These are phyloP conservation scores for Xylariaceae sp. DNA, from an alignment of 2,329 filamentous ascomycete genomes.

Conservation along the genomic window DNA sequence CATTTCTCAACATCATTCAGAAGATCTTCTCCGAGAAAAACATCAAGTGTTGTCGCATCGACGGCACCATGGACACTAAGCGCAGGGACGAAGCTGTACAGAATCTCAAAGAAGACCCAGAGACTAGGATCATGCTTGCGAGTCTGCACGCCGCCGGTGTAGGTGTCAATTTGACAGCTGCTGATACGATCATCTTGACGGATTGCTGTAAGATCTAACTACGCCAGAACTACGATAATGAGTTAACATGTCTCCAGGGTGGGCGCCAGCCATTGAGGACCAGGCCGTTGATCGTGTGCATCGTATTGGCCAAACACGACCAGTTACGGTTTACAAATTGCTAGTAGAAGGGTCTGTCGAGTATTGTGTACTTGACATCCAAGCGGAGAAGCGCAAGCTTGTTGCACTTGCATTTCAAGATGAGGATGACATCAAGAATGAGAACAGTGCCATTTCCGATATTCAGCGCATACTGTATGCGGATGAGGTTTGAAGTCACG, in stretches of 20 bases:
- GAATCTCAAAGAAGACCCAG: conserved; percentile 63
- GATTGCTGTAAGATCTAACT: conserved; percentile 61
- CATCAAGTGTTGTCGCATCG: conserved; percentile 68
- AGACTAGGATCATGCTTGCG: conserved; percentile 75
- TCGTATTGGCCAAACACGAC: conserved; percentile 75
- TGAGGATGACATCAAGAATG: conserved; percentile 55
- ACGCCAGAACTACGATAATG: neutral
- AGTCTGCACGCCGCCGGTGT: conserved; percentile 81
- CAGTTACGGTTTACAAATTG: conserved; percentile 76
- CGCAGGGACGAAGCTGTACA: conserved; percentile 71
- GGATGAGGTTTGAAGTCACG: neutral
- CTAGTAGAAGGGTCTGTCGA: conserved; percentile 81
- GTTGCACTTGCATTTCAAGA: conserved; percentile 79
- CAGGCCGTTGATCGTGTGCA: conserved; percentile 89
- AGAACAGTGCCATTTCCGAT: conserved; percentile 38
- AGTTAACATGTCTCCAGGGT: conserved; percentile 50
- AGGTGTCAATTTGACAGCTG: conserved; percentile 80
- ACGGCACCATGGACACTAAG: conserved; percentile 72
- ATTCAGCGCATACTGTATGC: conserved; percentile 46
- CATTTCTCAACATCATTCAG: conserved; percentile 70
- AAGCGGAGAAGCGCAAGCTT: conserved; percentile 73
- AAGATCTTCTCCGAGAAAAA: conserved; percentile 59
- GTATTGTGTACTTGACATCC: conserved; percentile 74
- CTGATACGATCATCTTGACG: conserved; percentile 78
- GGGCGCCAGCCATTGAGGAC: conserved; percentile 89